Evolutionary conservation across 2,329 filamentous ascomycete genomes (phyloP).

Genomic region (Colletotrichum navitas): DNA sequence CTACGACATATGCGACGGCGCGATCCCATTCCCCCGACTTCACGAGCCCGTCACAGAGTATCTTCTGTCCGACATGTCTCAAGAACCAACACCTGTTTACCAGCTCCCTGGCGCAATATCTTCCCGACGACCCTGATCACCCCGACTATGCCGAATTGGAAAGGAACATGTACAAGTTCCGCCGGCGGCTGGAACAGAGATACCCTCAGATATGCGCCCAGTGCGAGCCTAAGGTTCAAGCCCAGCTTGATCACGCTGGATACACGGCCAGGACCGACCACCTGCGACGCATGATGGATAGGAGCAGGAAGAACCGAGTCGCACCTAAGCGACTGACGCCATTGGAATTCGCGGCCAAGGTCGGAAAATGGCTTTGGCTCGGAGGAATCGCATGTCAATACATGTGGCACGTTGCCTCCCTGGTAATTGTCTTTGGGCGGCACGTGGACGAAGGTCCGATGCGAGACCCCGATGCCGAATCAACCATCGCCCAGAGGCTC

Average conservation of each 20-base stretch:
- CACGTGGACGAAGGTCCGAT: conserved; percentile 26
- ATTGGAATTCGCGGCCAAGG: conserved; percentile 58
- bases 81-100: conserved; percentile 91
- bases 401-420: conserved; percentile 62
- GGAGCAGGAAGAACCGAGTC: conserved; percentile 63
- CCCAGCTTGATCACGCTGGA: conserved; percentile 76
- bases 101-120: conserved; percentile 82
- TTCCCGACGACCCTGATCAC: conserved; percentile 73
- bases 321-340: conserved; percentile 54
- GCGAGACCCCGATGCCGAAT: conserved; percentile 38
- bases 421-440: conserved; percentile 40
- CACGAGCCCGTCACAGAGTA: conserved; percentile 50
- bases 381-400: conserved; percentile 60
- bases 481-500: conserved; percentile 14
- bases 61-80: conserved; percentile 82
- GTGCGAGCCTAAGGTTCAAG: conserved; percentile 81
- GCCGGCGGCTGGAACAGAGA: conserved; percentile 78
- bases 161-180: conserved; percentile 76
- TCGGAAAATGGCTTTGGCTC: conserved; percentile 63
- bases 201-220: conserved; percentile 90
- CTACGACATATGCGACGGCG: conserved; percentile 62
- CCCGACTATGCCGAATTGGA: conserved; percentile 78
- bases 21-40: conserved; percentile 54
- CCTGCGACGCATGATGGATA: conserved; percentile 79
- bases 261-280: conserved; percentile 90